Base-by-base conservation (phyloP, 208 protist genomes). In the Trypanosomatidae sp. region DNA sequence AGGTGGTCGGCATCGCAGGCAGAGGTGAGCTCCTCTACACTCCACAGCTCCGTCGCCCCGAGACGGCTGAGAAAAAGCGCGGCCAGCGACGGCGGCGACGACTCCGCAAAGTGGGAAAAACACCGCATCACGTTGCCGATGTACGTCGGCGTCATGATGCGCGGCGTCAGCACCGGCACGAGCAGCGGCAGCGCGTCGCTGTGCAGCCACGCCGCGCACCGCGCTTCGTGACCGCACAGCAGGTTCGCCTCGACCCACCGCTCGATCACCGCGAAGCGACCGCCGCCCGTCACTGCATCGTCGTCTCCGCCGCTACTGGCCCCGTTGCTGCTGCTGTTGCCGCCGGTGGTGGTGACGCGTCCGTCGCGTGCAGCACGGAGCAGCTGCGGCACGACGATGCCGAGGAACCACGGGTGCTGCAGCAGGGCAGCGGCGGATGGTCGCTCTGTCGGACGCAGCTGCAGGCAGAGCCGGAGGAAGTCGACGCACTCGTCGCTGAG, bases 391-490 rank as follows among this genome's bases (percentile, higher is more conserved):
- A 81, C 69, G 12, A 75, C 77, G 25, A 72, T 74, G 46, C 73
- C 52, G 7, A 76, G 73, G 65, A 96, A 91, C 91, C 89, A 94
- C 41, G 62, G 56, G 52, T 91, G 76, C 39, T 82, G 74, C 22
- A 86, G 56, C 43, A 96, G 69, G 46, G 62, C 66, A 17, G 53
- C 71, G 1, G 89, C 91, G 9, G 77, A 83, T 5, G 84, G 80
- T 5, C 91, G 85, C 36, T 82, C 81, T 6, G 15, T 7, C 4
- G 86, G 78, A 30, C 91, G 80, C 17, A 69, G 74, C 30, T 75
- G 52, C 59, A 96, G 79, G 71, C 91, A 96, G 19, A 65, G 15
- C 17, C 69, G 58, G 0, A 96, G 69, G 71, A 96, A 93, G n/a
- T 62, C 69, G 4, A 66, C 6, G 66, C 87, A 89, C 30, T 86